Evolutionary conservation across 2,329 filamentous ascomycete genomes (phyloP).

Genomic region (Knufia petricola): DNA sequence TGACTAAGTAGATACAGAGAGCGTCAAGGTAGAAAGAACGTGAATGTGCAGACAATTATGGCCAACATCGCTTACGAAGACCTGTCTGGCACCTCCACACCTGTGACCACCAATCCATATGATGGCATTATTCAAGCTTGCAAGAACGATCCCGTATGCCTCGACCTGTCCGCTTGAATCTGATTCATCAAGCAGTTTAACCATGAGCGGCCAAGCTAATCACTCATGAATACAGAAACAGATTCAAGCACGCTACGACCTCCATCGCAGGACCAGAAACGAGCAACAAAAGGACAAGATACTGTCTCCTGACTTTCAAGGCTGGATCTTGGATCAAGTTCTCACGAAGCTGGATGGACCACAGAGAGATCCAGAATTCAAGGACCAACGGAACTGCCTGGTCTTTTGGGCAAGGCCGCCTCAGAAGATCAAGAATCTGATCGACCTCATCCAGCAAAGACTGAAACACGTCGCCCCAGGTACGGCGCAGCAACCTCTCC

Average conservation of each 20-base stretch:
- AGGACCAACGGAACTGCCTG: constrained; percentile 70
- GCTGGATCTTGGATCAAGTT: constrained; percentile 66
- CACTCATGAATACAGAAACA: constrained; percentile 40
- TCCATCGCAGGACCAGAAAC: constrained; percentile 67
- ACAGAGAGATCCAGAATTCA: constrained; percentile 55
- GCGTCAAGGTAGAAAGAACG: background rate
- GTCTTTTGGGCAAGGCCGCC: constrained; percentile 85
- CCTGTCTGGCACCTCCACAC: constrained; percentile 28
- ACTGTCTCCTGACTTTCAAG: constrained; percentile 53
- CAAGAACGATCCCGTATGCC: constrained; percentile 54
- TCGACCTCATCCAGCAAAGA: constrained; percentile 58
- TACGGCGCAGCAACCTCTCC: constrained; percentile 48
- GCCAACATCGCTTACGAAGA: constrained; percentile 28
- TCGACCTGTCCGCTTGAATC: constrained; percentile 9
- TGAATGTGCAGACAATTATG: constrained; percentile 16
- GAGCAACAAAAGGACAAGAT: constrained; percentile 65
- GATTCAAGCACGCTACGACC: constrained; percentile 63
- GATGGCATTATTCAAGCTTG: constrained; percentile 61
- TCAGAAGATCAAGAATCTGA: constrained; percentile 56
- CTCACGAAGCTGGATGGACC: constrained; percentile 60
- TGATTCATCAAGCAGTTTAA: background rate
- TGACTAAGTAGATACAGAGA: background rate
- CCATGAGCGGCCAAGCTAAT: background rate
- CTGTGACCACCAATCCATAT: constrained; percentile 58
- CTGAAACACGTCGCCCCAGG: constrained; percentile 53